These are phyloP conservation scores for Noccaea caerulescens DNA, from an alignment of 345 rosid species.

Conservation along the genomic window DNA sequence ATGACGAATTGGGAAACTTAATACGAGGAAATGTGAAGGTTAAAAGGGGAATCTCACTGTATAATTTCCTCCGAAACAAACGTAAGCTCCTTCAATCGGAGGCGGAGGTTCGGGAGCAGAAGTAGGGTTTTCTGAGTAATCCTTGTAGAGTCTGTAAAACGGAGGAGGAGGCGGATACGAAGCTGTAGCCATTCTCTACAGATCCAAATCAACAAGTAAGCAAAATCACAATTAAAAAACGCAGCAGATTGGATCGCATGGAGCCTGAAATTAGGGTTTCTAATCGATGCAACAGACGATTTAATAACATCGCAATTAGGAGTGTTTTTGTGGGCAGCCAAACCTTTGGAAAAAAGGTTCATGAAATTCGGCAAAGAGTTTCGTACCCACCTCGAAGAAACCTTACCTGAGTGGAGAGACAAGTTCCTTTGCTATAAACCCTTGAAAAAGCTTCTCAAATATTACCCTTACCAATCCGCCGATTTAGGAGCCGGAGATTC, in stretches of 20 bases:
- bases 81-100: constrained; percentile 78
- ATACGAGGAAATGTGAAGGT: neutral
- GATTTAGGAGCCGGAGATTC: constrained; percentile 14
- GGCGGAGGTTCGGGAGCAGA: constrained; percentile 84
- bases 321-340: no score
- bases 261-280: constrained; percentile 9
- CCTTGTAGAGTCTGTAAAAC: constrained; percentile 86
- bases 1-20: neutral
- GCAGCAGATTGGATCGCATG: neutral
- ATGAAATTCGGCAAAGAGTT: constrained; percentile 97
- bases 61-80: constrained; percentile 71
- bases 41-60: constrained; percentile 52
- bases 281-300: constrained; percentile 5
- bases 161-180: constrained; percentile 96
- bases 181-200: constrained; percentile 75
- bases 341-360: no score
- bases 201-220: neutral
- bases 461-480: constrained; percentile 48
- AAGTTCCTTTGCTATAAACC: constrained; percentile 94
- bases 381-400: constrained; percentile 85
- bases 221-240: neutral
- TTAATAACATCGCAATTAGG: neutral
- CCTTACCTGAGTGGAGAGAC: constrained; percentile 94
- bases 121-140: constrained; percentile 62
- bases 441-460: constrained; percentile 81